phyloP scores from a whole-genome alignment of 2,329 filamentous ascomycete species.

The Mycosphaerelloides madeirae region DNA sequence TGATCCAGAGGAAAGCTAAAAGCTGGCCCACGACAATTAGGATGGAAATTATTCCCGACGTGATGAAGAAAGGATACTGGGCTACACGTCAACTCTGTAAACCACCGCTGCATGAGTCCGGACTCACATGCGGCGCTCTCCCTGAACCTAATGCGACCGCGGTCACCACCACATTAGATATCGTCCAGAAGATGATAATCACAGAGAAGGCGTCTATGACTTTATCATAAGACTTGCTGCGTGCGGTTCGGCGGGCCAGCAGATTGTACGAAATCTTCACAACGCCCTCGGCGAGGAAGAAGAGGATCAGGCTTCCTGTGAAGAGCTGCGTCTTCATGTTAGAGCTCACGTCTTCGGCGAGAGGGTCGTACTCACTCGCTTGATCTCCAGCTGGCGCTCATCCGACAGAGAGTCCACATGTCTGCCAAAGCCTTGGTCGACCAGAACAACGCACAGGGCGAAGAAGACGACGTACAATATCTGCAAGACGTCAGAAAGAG shows the following conservation, averaged over 20 bases:
- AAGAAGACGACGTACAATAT: constrained; percentile 1
- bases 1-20: constrained; percentile 8
- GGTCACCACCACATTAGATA: constrained; percentile 1
- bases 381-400: no score
- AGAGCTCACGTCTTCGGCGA: no score
- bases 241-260: constrained; percentile 7
- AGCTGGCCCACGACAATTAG: constrained; percentile 2
- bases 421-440: constrained; percentile 1
- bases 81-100: no score
- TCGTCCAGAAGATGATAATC: constrained; percentile 1
- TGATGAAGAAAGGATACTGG: constrained; percentile 1
- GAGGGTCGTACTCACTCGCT: no score
- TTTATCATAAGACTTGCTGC: constrained; percentile 2
- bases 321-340: constrained; percentile 1
- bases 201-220: constrained; percentile 4
- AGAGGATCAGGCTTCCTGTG: not conserved
- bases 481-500: no score
- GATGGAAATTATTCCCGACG: constrained; percentile 1
- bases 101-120: no score
- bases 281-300: constrained; percentile 2
- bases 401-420: not conserved
- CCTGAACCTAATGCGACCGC: no score
- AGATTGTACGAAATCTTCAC: constrained; percentile 8
- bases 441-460: constrained; percentile 2
- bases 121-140: no score